A percentile compares a stretch with the other conserved stretches of the same genome.
These are phyloP conservation scores for Striga hermonthica DNA, from an alignment of 305 asterid genomes.

Conservation along the genomic window DNA sequence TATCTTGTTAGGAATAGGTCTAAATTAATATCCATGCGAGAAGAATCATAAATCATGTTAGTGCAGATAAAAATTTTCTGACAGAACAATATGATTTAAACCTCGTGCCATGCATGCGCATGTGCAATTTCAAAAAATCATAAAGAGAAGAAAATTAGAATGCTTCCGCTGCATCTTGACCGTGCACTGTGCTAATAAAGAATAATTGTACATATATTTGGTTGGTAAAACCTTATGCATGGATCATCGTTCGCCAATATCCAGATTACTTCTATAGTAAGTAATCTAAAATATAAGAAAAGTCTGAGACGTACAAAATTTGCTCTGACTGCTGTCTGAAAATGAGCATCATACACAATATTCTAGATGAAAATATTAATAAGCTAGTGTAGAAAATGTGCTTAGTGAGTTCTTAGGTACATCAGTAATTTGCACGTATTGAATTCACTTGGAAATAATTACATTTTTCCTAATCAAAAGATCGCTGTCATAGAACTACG, in stretches of 20 bases:
- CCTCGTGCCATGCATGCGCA: constrained; percentile 5
- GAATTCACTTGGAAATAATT: background rate
- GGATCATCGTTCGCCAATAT: background rate
- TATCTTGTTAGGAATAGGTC: constrained; percentile 22
- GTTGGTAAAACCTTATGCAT: background rate
- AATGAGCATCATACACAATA: constrained; percentile 3
- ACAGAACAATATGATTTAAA: constrained; percentile 4
- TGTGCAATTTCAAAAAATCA: background rate
- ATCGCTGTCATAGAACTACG: no score
- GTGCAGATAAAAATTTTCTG: background rate
- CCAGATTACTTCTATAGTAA: background rate
- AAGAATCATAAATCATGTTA: background rate
- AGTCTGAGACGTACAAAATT: background rate
- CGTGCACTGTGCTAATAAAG: background rate
- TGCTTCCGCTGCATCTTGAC: constrained; percentile 6
- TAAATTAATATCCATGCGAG: constrained; percentile 6
- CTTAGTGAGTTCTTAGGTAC: background rate
- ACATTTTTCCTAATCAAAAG: background rate
- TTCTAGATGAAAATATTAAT: background rate
- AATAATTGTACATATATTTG: background rate
- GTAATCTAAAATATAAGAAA: background rate
- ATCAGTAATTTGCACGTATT: background rate
- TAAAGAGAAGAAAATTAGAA: constrained; percentile 3
- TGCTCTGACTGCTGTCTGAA: background rate
- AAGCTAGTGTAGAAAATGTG: background rate